Evolutionary conservation across 2,329 filamentous ascomycete genomes (phyloP).

Genomic region (Colletotrichum magnum): DNA sequence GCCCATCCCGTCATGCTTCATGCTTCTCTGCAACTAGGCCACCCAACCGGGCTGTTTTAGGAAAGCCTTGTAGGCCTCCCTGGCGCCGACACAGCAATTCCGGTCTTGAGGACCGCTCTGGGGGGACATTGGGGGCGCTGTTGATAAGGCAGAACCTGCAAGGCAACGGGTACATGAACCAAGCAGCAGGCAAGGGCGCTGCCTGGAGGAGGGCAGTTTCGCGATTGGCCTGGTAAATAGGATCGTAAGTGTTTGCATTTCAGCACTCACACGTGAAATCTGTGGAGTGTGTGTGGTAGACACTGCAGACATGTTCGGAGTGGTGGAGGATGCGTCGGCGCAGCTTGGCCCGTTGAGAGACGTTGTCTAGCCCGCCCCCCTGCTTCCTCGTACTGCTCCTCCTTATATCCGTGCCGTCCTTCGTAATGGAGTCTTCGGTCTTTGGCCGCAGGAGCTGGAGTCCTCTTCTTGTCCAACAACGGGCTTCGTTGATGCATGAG

Average conservation of each 20-base stretch:
- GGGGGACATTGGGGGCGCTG: background rate
- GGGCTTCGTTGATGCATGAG: no score
- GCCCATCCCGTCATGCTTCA: background rate
- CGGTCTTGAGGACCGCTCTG: background rate
- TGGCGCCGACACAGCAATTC: background rate
- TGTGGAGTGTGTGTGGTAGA: background rate
- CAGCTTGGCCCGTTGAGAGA: no score
- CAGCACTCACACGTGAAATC: background rate
- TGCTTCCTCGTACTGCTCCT: no score
- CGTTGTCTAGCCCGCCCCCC: no score
- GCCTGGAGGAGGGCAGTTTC: background rate
- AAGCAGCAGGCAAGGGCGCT: constrained; percentile 1
- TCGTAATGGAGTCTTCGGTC: no score
- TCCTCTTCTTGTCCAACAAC: no score
- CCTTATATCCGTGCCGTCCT: no score
- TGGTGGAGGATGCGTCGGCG: no score
- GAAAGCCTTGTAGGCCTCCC: background rate
- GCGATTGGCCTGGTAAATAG: constrained; percentile 3
- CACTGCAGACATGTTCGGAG: background rate
- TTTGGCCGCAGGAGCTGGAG: no score
- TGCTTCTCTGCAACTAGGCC: background rate
- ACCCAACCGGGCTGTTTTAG: background rate
- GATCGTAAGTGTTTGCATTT: background rate
- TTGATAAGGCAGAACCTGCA: constrained; percentile 17
- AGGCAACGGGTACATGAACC: constrained; percentile 12